Percentiles rank a stretch among this genome's conserved stretches.
Conservation (phyloP, 202 grass and related monocot genomes). For the Carex arenaria region DNA sequence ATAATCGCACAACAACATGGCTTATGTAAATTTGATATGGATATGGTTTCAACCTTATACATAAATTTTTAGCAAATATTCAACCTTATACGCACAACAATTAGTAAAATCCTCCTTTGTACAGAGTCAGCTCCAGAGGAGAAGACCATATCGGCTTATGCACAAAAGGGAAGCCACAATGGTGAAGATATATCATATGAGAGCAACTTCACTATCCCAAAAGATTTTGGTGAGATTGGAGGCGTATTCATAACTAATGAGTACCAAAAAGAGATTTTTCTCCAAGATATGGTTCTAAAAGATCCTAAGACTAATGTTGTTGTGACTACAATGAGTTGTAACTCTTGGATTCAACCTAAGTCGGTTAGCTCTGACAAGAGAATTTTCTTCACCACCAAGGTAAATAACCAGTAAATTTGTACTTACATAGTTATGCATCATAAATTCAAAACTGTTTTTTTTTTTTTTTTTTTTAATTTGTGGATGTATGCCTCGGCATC, state of each 20-base stretch:
- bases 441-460: background rate
- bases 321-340: slow-evolving; percentile 36
- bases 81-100: background rate
- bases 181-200: slow-evolving; percentile 27
- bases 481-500: background rate
- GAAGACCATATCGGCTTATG: slow-evolving; percentile 31
- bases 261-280: slow-evolving; percentile 47
- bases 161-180: slow-evolving; percentile 33
- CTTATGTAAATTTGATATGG: too few relatives aligned
- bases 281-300: slow-evolving; percentile 37
- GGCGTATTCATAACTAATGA: slow-evolving; percentile 58
- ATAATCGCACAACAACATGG: too few relatives aligned
- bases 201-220: slow-evolving; percentile 40
- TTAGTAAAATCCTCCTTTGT: background rate
- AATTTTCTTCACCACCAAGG: slow-evolving; percentile 87
- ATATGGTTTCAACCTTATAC: too few relatives aligned
- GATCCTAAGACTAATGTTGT: background rate
- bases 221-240: slow-evolving; percentile 56
- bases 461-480: background rate
- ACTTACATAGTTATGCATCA: background rate
- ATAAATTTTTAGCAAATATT: too few relatives aligned
- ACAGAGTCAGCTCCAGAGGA: slow-evolving; percentile 47
- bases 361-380: slow-evolving; percentile 35
- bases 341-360: slow-evolving; percentile 52
- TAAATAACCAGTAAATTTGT: slow-evolving; percentile 5